Evolutionary conservation across 2,329 filamentous ascomycete species (phyloP).

Genomic region (Scolecobasidium constrictum): DNA sequence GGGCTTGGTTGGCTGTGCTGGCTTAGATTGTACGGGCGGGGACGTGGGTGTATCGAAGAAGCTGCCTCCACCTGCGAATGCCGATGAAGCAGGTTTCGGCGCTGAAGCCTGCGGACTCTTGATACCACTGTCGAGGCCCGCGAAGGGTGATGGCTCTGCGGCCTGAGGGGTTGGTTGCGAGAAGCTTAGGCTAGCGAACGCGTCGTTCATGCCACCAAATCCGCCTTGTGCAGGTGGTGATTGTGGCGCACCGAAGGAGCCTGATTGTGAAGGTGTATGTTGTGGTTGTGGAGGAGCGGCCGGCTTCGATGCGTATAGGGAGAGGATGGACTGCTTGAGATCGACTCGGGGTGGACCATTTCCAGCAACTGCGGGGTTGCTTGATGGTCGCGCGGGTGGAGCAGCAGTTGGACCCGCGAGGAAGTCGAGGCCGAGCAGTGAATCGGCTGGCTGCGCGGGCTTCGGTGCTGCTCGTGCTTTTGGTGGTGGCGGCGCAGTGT

Average conservation of each 20-base stretch:
- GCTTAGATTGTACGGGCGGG: conserved; percentile 20
- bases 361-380: conserved; percentile 56
- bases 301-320: conserved; percentile 82
- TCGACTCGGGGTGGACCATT: conserved; percentile 69
- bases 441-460: conserved; percentile 66
- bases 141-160: conserved; percentile 53
- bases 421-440: conserved; percentile 85
- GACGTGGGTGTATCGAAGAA: conserved; percentile 73
- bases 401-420: conserved; percentile 62
- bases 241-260: conserved; percentile 27
- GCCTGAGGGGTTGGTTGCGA: conserved; percentile 32
- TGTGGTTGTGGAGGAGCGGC: conserved; percentile 44
- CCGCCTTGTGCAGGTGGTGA: conserved; percentile 21
- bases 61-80: conserved; percentile 55
- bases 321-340: conserved; percentile 93
- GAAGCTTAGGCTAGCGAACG: conserved; percentile 64
- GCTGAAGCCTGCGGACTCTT: conserved; percentile 10
- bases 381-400: conserved; percentile 66
- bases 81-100: conserved; percentile 30
- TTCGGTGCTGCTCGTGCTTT: conserved; percentile 54
- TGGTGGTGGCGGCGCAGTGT: conserved; percentile 45
- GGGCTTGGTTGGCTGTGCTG: conserved; percentile 35
- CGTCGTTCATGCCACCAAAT: conserved; percentile 65
- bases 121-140: conserved; percentile 45
- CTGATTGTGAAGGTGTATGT: conserved; percentile 45